Evolutionary conservation across 148 eudicot genomes (phyloP), one percentile per base, ranked within the genome.

Genomic region (Rhododendron griersonianum): DNA sequence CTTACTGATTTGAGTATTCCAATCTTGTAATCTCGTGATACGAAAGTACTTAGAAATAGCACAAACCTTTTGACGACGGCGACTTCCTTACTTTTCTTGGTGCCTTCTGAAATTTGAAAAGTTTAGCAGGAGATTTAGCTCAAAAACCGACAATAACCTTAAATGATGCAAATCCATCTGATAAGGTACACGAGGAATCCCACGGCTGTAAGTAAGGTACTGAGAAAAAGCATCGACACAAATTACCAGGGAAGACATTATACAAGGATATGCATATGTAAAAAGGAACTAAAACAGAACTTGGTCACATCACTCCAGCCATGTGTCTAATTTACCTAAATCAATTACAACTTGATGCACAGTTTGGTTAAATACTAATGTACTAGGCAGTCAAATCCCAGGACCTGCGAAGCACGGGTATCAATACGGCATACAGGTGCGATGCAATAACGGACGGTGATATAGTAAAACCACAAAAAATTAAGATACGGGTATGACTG

Each of bases 101-200:
- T 44, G 81, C 33, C 83, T 74, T 89, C 92, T 91, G 93, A 87
- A 89, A 90, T 63, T 74, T 53, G 48, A 77, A 65, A 87, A 50
- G 25, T 16, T 50, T 78, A 28, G 63, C 77, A 11, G 77, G 67
- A 74, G 25, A 71, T 84, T 41, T 11, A 39, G 81, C 50, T 86
- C 47, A 61, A 47, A 78, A 13, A 53, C 83, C 50, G 8, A 83
- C 39, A 67, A 13, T 82, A 59, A 28, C 28, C 39, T 14, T 83
- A n/a, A 23, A 55, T 6, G 13, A 51, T 83, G 19, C 30, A 69
- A 69, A 33, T 77, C 48, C 63, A 74, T 39, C 2, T 30, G 23
- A 65, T 47, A 61, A 35, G 35, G 51, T 45, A 77, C 1, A 16
- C 23, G 19, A 85, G 44, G 47, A 59, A 57, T 57, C 30, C 23